phyloP scores from a whole-genome alignment of 176 grass and related monocot genomes.

The Oryza meridionalis region DNA sequence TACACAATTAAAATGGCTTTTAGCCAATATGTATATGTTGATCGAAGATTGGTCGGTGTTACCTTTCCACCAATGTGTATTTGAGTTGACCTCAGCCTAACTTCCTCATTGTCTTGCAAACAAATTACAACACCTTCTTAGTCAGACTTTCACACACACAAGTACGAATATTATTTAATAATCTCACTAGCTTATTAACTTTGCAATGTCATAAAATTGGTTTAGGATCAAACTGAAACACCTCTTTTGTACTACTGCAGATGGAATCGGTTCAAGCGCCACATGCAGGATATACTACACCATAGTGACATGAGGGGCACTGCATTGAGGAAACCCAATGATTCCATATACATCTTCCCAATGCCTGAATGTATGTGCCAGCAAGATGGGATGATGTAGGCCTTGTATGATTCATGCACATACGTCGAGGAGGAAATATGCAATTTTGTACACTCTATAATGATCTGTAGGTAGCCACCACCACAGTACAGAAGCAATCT shows the following conservation, averaged over 20 bases:
- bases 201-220: constrained; percentile 19
- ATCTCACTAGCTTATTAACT: neutral
- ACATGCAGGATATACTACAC: constrained; percentile 87
- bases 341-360: constrained; percentile 81
- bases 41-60: neutral
- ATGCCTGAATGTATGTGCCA: constrained; percentile 95
- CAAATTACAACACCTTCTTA: neutral
- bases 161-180: neutral
- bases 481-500: constrained; percentile 15
- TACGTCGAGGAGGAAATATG: neutral
- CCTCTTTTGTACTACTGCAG: constrained; percentile 43
- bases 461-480: constrained; percentile 52
- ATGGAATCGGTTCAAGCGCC: constrained; percentile 86
- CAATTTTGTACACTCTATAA: constrained; percentile 41
- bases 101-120: neutral
- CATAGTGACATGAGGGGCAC: constrained; percentile 69
- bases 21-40: constrained; percentile 16
- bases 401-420: neutral
- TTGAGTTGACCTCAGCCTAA: constrained; percentile 13
- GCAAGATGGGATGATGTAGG: constrained; percentile 47
- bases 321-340: constrained; percentile 71
- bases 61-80: neutral
- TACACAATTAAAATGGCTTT: neutral
- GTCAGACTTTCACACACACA: constrained; percentile 3
- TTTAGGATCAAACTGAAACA: neutral